Base-by-base conservation (phyloP, 2,329 filamentous ascomycete species). In the Colletotrichum scovillei region DNA sequence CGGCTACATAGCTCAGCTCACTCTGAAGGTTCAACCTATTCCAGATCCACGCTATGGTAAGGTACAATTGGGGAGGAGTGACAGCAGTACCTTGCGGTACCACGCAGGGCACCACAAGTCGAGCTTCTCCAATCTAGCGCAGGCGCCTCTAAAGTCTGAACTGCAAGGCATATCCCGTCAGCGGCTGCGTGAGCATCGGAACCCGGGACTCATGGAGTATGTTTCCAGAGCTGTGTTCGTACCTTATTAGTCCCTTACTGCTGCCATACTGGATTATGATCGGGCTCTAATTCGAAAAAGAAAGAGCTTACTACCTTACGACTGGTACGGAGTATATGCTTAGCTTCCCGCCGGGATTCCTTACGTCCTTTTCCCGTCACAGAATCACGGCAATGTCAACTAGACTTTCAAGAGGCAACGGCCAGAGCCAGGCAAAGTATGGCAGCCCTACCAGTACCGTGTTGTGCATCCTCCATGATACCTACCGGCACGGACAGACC, bases 401-500 rank as follows among this genome's bases (percentile, higher is more conserved):
- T n/a, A 56, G 30, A 49, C 6, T 19, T n/a, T n/a, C 42, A 19
- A 49, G 42, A 49, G 42, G 42, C 38, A 35, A 12, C 56, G 7
- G 30, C 22, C 24, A 58, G 19, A 66, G 63, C 26, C 24, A 30
- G 53, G 35, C 32, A 58, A 12, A 32, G 24, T 32, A 22, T 65
- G 32, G 42, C 60, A 70, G 67, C 71, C 71, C 49, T 71, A 73
- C 58, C 52, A n/a, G 49, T 53, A 24, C 49, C 52, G 49, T 16
- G 49, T 16, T 53, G 38, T 42, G 38, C 38, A 11, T 49, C 42
- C 42, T 35, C 11, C 11, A 32, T 32, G 3, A 49, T 49, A n/a
- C 42, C 42, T 49, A n/a, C 42, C 42, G 42, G 63, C 22, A 32
- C 28, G 22, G 53, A 58, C 26, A 42, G 38, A 42, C 38, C 5